A percentile compares a stretch with the other conserved stretches of the same genome.
These are phyloP conservation scores for Polychaeton citri DNA, from an alignment of 2,329 filamentous ascomycete genomes.

Conservation along the genomic window DNA sequence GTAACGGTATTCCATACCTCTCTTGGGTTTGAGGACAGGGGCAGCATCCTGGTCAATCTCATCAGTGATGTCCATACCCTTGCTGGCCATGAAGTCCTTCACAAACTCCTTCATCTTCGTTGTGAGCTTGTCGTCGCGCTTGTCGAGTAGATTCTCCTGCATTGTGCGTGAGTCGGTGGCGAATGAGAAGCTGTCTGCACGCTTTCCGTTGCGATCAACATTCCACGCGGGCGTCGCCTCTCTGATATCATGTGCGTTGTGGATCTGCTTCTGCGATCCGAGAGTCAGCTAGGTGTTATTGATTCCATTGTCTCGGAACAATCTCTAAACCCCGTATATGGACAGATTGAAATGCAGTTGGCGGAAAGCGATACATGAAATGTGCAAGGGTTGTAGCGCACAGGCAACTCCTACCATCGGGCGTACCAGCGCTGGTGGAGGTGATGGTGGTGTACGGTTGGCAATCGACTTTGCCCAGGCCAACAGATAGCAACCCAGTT, in stretches of 20 bases:
- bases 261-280: slow-evolving; percentile 7
- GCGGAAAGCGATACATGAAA: no score
- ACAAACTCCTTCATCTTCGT: slow-evolving; percentile 6
- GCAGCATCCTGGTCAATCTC: background rate
- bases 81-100: slow-evolving; percentile 6
- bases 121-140: background rate
- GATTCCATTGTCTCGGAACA: no score
- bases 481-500: no score
- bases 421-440: no score
- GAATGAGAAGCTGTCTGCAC: slow-evolving; percentile 1
- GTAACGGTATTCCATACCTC: background rate
- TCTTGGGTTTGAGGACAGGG: background rate
- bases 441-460: no score
- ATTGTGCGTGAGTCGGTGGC: slow-evolving; percentile 7
- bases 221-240: slow-evolving; percentile 11
- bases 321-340: no score
- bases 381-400: no score
- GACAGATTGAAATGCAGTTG: no score
- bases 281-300: background rate
- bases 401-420: no score
- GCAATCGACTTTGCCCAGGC: no score
- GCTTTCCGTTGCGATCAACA: background rate
- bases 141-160: background rate
- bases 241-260: slow-evolving; percentile 7
- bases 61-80: slow-evolving; percentile 1